Conservation (phyloP, 345 rosid genomes). For the Pseudoturritis turrita region DNA sequence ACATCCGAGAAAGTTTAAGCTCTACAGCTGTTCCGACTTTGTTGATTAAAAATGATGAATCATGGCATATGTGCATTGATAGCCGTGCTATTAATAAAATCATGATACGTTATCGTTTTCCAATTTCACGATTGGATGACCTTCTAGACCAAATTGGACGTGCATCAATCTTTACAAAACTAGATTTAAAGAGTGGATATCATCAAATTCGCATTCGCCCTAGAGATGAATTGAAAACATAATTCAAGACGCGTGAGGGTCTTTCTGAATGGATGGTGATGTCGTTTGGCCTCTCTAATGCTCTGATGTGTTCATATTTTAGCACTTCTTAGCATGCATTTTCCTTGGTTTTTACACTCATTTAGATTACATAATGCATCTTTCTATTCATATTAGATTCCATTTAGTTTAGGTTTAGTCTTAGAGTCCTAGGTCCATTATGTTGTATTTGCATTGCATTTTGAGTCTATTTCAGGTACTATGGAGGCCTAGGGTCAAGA, state of each 20-base stretch:
- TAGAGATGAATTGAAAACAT: not conserved
- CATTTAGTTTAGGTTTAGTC: no score
- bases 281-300: not conserved
- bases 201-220: not conserved
- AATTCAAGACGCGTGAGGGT: not conserved
- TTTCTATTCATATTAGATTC: no score
- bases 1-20: not conserved
- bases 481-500: no score
- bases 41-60: not conserved
- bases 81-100: not conserved
- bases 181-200: no score
- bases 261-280: not conserved
- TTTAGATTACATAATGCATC: no score
- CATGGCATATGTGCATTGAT: not conserved
- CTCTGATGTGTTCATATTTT: no score
- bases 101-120: not conserved
- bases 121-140: not conserved
- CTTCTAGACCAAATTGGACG: not conserved
- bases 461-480: no score
- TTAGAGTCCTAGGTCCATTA: no score
- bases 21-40: not conserved
- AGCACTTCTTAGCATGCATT: no score
- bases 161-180: not conserved
- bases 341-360: no score
- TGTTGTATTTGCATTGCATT: no score